Evolutionary conservation across 306 rosid species (phyloP).

Genomic region (Abrus precatorius): DNA sequence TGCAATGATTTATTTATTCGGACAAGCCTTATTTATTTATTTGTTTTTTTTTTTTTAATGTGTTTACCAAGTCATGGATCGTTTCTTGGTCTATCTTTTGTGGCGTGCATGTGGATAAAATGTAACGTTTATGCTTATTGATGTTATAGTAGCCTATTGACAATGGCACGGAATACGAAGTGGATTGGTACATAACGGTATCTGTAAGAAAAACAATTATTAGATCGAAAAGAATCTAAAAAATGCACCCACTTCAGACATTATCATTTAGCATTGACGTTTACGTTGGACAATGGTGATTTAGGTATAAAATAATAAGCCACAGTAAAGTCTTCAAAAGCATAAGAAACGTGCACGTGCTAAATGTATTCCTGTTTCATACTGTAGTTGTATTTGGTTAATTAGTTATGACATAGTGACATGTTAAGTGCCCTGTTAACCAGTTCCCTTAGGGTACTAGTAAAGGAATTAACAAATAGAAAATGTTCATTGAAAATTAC

Average conservation of each 20-base stretch:
- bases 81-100: background rate
- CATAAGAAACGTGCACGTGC: background rate
- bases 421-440: too few relatives aligned
- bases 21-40: constrained; percentile 2
- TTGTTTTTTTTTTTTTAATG: background rate
- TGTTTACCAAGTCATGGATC: background rate
- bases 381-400: constrained; percentile 2
- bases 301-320: background rate
- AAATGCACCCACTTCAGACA: background rate
- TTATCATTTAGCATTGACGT: constrained; percentile 9
- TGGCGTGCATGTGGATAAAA: background rate
- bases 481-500: too few relatives aligned
- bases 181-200: background rate
- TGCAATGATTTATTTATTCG: constrained; percentile 9
- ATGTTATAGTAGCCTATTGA: background rate
- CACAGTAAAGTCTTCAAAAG: background rate
- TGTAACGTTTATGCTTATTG: background rate
- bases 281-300: constrained; percentile 4
- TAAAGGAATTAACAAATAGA: too few relatives aligned
- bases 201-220: background rate
- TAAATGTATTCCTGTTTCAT: background rate
- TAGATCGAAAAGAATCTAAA: background rate
- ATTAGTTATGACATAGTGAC: background rate
- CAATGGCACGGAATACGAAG: background rate
- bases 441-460: too few relatives aligned